Percentiles rank a stretch among this genome's conserved stretches.
phyloP scores from a whole-genome alignment of 805 yeast species.

The Yarrowia keelungensis region DNA sequence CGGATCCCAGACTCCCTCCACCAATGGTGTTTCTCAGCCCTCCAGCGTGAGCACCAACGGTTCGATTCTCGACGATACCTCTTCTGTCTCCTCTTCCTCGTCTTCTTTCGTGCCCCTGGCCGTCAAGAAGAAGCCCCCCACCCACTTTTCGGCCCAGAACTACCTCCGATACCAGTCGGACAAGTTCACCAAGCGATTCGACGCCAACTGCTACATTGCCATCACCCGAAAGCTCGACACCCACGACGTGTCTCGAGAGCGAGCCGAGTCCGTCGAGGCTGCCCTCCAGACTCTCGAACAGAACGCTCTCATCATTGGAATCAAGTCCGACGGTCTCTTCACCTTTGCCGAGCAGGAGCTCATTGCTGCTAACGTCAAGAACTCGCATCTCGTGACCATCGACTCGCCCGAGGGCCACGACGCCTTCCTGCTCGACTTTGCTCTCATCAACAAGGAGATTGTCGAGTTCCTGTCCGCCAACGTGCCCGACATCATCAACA shows the following conservation, averaged over 20 bases:
- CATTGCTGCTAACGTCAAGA: conserved; percentile 75
- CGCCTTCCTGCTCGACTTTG: conserved; percentile 91
- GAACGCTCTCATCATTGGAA: conserved; percentile 87
- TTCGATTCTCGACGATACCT: conserved; percentile 26
- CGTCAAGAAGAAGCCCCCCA: conserved; percentile 51
- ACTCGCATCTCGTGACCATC: conserved; percentile 70
- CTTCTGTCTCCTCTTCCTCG: conserved; percentile 41
- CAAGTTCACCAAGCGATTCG: conserved; percentile 87
- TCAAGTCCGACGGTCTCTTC: conserved; percentile 89
- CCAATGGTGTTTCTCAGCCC: conserved; percentile 4
- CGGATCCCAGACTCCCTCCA: background rate
- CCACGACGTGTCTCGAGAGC: conserved; percentile 87
- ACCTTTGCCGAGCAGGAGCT: conserved; percentile 90
- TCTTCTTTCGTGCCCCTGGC: conserved; percentile 24
- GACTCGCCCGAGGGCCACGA: conserved; percentile 97
- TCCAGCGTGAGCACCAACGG: conserved; percentile 28
- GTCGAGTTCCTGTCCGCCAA: conserved; percentile 66
- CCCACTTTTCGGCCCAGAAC: conserved; percentile 92
- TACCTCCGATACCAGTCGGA: conserved; percentile 93
- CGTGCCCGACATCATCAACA: conserved; percentile 64
- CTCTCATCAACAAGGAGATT: conserved; percentile 74
- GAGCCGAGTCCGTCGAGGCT: conserved; percentile 57
- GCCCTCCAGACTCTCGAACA: conserved; percentile 67
- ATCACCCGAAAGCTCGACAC: conserved; percentile 94
- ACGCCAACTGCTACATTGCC: conserved; percentile 95